These are phyloP conservation scores for Conringia planisiliqua DNA, from an alignment of 345 rosid species.

Conservation along the genomic window DNA sequence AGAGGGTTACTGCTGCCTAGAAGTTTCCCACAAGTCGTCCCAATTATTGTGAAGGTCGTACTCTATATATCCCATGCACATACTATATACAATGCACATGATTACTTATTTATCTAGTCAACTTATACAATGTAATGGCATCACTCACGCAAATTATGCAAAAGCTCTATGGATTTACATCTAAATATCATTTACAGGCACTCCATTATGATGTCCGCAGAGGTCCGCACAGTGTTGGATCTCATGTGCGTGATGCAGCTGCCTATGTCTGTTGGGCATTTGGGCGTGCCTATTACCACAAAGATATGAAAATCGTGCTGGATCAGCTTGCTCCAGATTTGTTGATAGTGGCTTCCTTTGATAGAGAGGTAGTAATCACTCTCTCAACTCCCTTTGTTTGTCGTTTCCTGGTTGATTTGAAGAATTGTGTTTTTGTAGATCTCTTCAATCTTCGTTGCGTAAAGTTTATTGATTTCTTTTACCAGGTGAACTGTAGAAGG, in stretches of 20 bases:
- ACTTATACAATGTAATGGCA: neutral
- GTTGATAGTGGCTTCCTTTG: constrained; percentile 83
- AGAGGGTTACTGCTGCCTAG: constrained; percentile 91
- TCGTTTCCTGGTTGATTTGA: neutral
- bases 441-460: neutral
- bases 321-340: constrained; percentile 89
- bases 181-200: constrained; percentile 53
- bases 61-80: neutral
- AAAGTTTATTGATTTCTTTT: constrained; percentile 17
- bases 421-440: constrained; percentile 15
- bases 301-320: constrained; percentile 81
- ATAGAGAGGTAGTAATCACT: constrained; percentile 71
- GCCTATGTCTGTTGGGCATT: constrained; percentile 99
- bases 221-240: constrained; percentile 98
- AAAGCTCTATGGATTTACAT: neutral
- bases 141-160: neutral
- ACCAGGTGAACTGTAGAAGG: constrained; percentile 96
- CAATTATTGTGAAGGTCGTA: constrained; percentile 78
- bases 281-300: constrained; percentile 87
- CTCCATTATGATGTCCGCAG: constrained; percentile 94
- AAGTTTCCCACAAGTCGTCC: constrained; percentile 83
- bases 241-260: constrained; percentile 99
- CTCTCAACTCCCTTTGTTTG: constrained; percentile 15
- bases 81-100: constrained; percentile 12
- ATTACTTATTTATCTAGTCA: constrained; percentile 13